A percentile compares a stretch with the other conserved stretches of the same genome.
Conservation (phyloP, 176 grass and related monocot species). For the Elaeis guineensis region DNA sequence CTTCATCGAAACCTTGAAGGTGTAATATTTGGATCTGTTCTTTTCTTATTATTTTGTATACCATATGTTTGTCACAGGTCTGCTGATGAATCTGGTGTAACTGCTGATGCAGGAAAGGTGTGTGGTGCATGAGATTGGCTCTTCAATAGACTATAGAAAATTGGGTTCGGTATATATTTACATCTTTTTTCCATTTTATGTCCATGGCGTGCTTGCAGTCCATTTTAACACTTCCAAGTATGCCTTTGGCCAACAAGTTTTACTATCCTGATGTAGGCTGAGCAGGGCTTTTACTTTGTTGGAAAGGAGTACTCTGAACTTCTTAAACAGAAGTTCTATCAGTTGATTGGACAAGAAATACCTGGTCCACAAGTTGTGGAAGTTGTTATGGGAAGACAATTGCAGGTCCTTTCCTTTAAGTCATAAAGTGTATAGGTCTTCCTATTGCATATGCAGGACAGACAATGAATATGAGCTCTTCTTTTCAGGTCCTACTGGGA, state of each 20-base stretch:
- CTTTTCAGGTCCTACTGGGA: slow-evolving; percentile 55
- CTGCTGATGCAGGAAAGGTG: slow-evolving; percentile 63
- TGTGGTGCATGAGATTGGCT: slow-evolving; percentile 69
- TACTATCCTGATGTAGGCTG: slow-evolving; percentile 38
- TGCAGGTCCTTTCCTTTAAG: slow-evolving; percentile 43
- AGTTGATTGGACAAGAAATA: slow-evolving; percentile 65
- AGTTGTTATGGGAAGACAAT: slow-evolving; percentile 87
- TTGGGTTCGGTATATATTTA: slow-evolving; percentile 82
- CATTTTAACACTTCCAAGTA: too few species aligned
- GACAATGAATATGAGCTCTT: background rate
- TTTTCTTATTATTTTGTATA: slow-evolving; percentile 4
- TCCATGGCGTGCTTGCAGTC: too few species aligned
- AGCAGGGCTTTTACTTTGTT: slow-evolving; percentile 84
- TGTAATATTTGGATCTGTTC: slow-evolving; percentile 22
- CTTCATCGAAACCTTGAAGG: slow-evolving; percentile 86
- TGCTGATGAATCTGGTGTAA: slow-evolving; percentile 10
- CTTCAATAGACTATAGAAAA: slow-evolving; percentile 72
- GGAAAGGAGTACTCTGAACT: slow-evolving; percentile 45
- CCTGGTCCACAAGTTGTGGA: slow-evolving; percentile 61
- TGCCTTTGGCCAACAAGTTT: too few species aligned
- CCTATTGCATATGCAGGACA: too few species aligned
- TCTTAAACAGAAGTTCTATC: slow-evolving; percentile 63
- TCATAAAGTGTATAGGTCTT: background rate
- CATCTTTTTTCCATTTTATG: slow-evolving; percentile 12
- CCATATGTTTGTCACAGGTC: background rate